These are phyloP conservation scores for Letharia lupina DNA, from an alignment of 495 filamentous ascomycete species.

Conservation along the genomic window DNA sequence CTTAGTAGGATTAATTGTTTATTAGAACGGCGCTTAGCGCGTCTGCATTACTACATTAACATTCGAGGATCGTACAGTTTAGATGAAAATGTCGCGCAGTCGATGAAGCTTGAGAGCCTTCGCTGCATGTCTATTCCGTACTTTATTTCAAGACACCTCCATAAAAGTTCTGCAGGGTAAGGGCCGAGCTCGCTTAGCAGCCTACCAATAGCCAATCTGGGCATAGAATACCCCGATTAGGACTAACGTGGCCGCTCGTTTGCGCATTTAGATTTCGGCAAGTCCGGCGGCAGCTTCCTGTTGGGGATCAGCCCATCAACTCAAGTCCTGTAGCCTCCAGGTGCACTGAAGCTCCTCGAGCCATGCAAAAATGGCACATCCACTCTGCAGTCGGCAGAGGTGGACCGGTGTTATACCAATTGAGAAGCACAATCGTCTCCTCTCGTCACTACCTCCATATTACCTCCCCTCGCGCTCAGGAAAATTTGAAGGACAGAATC, in stretches of 20 bases:
- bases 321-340: neutral
- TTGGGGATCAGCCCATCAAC: neutral
- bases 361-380: conserved; percentile 19
- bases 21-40: no score
- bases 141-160: no score
- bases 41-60: no score
- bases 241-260: neutral
- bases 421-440: neutral
- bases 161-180: no score
- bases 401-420: neutral
- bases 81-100: no score
- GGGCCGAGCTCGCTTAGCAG: no score
- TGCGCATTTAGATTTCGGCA: neutral
- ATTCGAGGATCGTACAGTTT: no score
- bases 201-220: no score
- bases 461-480: conserved; percentile 2
- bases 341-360: neutral
- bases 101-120: no score
- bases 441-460: conserved; percentile 10
- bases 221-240: no score
- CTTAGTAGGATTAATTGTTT: no score
- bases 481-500: neutral
- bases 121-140: no score
- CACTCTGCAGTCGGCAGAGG: conserved; percentile 12
- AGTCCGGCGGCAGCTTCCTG: neutral